A percentile compares a stretch with the other conserved stretches of the same genome.
phyloP scores from a whole-genome alignment of 352 stramenopile species.

The Peronospora farinosa region DNA sequence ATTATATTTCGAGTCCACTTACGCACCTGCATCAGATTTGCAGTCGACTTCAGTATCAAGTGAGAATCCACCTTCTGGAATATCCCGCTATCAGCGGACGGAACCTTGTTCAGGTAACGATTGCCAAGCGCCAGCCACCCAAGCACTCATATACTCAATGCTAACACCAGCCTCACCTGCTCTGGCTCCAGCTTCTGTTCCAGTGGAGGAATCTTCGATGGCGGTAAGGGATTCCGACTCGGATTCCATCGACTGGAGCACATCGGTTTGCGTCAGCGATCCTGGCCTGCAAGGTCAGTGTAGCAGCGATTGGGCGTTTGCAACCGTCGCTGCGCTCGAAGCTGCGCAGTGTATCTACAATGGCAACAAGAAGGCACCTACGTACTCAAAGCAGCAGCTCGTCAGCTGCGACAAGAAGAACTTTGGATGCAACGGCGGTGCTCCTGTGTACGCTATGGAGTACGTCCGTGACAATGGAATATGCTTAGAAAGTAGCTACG shows the following conservation, averaged over 20 bases:
- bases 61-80: conserved; percentile 5
- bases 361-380: conserved; percentile 50
- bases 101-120: conserved; percentile 3
- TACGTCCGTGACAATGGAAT: conserved; percentile 86
- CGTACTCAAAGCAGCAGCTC: conserved; percentile 90
- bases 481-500: conserved; percentile 67
- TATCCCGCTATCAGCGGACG: conserved; percentile 12
- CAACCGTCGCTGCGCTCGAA: conserved; percentile 86
- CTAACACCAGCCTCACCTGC: conserved; percentile 4
- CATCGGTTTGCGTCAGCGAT: conserved; percentile 32
- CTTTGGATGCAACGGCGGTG: conserved; percentile 88
- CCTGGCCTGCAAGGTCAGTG: conserved; percentile 95
- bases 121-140: conserved; percentile 3
- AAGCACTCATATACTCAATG: conserved; percentile 1
- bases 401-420: conserved; percentile 87
- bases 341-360: conserved; percentile 79
- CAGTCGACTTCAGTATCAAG: conserved; percentile 9
- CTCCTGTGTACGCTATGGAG: conserved; percentile 86
- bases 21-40: neutral
- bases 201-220: conserved; percentile 7
- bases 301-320: conserved; percentile 97
- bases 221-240: conserved; percentile 16
- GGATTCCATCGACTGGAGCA: conserved; percentile 40
- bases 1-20: conserved; percentile 3
- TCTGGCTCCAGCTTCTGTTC: conserved; percentile 1